Evolutionary conservation across 106 monocot genomes (phyloP).

Genomic region (Phalaenopsis aphrodite): DNA sequence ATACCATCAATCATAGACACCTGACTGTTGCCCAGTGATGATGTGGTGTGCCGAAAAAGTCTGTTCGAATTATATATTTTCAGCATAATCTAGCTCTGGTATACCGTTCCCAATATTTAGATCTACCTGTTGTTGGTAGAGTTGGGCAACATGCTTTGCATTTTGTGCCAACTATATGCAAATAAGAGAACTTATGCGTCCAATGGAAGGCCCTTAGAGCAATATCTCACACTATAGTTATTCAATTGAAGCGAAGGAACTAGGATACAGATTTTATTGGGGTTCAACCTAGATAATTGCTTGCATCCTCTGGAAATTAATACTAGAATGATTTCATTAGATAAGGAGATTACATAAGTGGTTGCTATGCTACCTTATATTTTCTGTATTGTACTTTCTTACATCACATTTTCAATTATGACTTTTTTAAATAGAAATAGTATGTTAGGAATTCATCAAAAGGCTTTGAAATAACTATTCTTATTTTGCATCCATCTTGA

Average conservation of each 20-base stretch:
- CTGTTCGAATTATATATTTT: background rate
- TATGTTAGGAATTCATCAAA: no score
- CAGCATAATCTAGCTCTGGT: background rate
- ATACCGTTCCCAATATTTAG: background rate
- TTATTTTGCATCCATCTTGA: no score
- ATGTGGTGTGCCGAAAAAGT: background rate
- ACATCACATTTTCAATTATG: no score
- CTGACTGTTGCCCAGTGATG: background rate
- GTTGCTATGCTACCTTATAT: no score
- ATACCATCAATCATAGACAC: background rate
- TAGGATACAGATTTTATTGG: background rate
- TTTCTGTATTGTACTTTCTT: no score
- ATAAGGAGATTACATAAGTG: no score
- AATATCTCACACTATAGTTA: background rate
- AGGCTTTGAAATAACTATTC: no score
- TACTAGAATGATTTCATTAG: no score
- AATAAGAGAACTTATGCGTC: background rate
- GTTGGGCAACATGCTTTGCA: background rate
- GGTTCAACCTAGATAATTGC: background rate
- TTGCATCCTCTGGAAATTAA: background rate
- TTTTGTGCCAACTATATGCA: background rate
- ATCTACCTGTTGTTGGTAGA: background rate
- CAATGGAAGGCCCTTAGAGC: background rate
- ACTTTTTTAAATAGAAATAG: no score
- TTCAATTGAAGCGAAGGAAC: background rate